A percentile compares a stretch with the other conserved stretches of the same genome.
phyloP scores from a whole-genome alignment of 2,329 filamentous ascomycete species.

The Monilinia fructigena region DNA sequence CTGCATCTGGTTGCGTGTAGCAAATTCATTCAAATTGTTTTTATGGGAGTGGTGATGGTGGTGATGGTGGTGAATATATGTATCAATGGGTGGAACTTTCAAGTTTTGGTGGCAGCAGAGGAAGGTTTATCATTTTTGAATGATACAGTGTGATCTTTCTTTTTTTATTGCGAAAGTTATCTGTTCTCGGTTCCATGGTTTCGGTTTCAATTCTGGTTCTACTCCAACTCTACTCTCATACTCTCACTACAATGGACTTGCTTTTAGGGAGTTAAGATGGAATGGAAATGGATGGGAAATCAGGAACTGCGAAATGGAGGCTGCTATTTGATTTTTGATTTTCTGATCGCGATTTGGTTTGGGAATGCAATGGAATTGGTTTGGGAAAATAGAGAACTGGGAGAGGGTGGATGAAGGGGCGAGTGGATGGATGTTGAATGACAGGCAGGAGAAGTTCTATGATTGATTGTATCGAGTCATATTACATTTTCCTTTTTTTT shows the following conservation, averaged over 20 bases:
- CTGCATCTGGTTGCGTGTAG: neutral
- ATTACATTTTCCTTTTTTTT: neutral
- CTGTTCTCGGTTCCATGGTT: slow-evolving; percentile 2
- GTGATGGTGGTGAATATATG: slow-evolving; percentile 10
- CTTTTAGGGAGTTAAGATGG: slow-evolving; percentile 17
- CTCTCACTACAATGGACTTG: slow-evolving; percentile 6
- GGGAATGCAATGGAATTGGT: slow-evolving; percentile 5
- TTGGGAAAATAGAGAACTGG: slow-evolving; percentile 1
- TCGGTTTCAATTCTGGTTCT: slow-evolving; percentile 11
- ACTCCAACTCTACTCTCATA: slow-evolving; percentile 16
- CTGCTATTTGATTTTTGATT: slow-evolving; percentile 3
- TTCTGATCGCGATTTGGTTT: slow-evolving; percentile 12
- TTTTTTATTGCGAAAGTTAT: neutral
- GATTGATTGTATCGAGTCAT: slow-evolving; percentile 17
- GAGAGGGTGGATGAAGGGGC: neutral
- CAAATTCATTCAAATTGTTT: neutral
- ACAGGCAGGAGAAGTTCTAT: neutral
- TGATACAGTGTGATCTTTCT: slow-evolving; percentile 4
- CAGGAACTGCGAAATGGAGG: neutral
- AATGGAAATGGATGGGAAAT: slow-evolving; percentile 7
- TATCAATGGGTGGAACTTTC: slow-evolving; percentile 14
- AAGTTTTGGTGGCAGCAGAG: neutral
- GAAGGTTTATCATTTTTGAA: slow-evolving; percentile 16
- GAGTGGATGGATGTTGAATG: neutral
- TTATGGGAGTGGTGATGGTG: neutral